These are phyloP conservation scores for Delonix regia DNA, from an alignment of 306 rosid species.

Conservation along the genomic window DNA sequence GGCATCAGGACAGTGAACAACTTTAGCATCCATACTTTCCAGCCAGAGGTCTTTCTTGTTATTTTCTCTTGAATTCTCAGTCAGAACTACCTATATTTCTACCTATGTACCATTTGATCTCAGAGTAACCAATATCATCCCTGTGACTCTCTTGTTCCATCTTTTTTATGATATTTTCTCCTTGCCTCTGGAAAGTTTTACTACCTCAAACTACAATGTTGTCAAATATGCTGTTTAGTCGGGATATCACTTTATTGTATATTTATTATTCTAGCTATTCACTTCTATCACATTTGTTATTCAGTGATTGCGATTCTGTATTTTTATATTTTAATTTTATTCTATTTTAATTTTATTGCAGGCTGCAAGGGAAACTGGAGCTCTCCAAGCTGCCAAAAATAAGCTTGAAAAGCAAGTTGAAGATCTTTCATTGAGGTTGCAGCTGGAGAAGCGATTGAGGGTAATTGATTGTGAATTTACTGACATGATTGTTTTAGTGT, in stretches of 20 bases:
- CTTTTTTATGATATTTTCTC: slow-evolving; percentile 10
- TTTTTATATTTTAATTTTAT: background rate
- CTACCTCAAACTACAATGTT: slow-evolving; percentile 19
- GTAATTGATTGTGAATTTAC: slow-evolving; percentile 50
- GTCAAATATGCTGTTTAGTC: slow-evolving; percentile 13
- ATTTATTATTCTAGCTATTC: slow-evolving; percentile 20
- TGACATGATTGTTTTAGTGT: slow-evolving; percentile 5
- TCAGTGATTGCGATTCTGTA: background rate
- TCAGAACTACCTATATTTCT: background rate
- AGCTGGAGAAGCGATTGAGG: slow-evolving; percentile 96
- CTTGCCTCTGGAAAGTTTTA: slow-evolving; percentile 8
- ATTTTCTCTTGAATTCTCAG: slow-evolving; percentile 25
- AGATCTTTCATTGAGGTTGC: slow-evolving; percentile 92
- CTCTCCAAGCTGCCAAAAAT: slow-evolving; percentile 99
- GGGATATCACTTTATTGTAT: slow-evolving; percentile 17
- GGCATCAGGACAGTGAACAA: slow-evolving; percentile 4
- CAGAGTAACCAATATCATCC: background rate
- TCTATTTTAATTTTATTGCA: slow-evolving; percentile 34
- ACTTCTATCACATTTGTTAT: slow-evolving; percentile 4
- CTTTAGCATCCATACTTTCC: background rate
- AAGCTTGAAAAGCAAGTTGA: slow-evolving; percentile 99
- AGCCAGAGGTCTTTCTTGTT: slow-evolving; percentile 2
- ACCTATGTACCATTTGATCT: slow-evolving; percentile 9
- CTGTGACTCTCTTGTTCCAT: slow-evolving; percentile 7
- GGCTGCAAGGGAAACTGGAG: slow-evolving; percentile 99